Evolutionary conservation across 176 grass and related monocot species (phyloP).

Genomic region (Aegilops bicornis): DNA sequence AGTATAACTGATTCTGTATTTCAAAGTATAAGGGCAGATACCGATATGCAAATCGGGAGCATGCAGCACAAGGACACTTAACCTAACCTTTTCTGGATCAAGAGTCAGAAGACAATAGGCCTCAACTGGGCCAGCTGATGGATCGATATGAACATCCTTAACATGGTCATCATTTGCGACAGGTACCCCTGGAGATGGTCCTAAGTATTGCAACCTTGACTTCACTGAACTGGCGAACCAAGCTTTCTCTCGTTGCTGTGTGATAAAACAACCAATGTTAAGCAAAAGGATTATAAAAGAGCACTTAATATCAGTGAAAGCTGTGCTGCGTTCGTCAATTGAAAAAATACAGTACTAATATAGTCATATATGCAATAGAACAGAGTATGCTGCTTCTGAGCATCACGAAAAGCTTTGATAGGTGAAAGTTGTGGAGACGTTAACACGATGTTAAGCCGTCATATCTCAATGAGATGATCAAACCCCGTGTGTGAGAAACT

Average conservation of each 20-base stretch:
- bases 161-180: conserved; percentile 43
- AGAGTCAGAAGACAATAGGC: conserved; percentile 77
- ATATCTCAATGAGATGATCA: background rate
- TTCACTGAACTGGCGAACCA: conserved; percentile 81
- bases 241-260: conserved; percentile 73
- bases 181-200: conserved; percentile 64
- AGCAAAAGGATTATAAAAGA: background rate
- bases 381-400: background rate
- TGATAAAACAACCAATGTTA: conserved; percentile 14
- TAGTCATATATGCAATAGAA: too few relatives aligned
- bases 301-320: too few relatives aligned
- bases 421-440: background rate
- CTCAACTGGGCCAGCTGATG: conserved; percentile 64
- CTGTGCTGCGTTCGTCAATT: too few relatives aligned
- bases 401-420: background rate
- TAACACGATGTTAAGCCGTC: background rate
- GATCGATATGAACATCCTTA: conserved; percentile 51
- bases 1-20: background rate
- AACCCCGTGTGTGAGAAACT: background rate
- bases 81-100: conserved; percentile 87
- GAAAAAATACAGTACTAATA: too few relatives aligned
- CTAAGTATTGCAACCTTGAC: conserved; percentile 84
- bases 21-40: background rate
- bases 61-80: background rate
- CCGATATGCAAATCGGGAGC: background rate